Base-by-base conservation (phyloP, 2,329 filamentous ascomycete genomes). In the Pseudogymnoascus verrucosus region DNA sequence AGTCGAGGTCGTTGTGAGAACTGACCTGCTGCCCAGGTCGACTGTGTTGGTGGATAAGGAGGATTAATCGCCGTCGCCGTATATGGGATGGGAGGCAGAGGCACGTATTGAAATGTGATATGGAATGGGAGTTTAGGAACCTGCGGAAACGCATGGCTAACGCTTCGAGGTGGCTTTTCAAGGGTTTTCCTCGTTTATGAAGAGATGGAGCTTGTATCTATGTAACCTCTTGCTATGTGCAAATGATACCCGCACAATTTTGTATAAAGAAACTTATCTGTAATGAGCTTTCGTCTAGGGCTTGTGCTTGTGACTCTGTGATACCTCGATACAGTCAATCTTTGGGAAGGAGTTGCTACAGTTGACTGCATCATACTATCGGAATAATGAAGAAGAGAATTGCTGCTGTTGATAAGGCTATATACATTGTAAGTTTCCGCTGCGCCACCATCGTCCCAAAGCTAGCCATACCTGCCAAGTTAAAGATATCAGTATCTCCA, bases 201-300 rank as follows among this genome's bases (percentile, higher is more conserved):
- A 57, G 51, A 34, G 51, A 21, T 7, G 51, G 51, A 57, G 51
- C 51, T 10, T 21, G 51, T 21, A 57, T 57, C 28, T 34, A 34
- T 57, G 51, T 57, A 57, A 57, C 51, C 28, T 11, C 47, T 34
- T 57, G 51, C 28, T 54, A 54, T 54, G 47, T 54, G 47, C 47
- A 54, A 54, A 54, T 54, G 26, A 54, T 54, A 54, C 47, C 47
- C 23, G 47, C 47, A 54, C 47, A 54, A 31, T n/a, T 21, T 34
- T 57, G 51, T 57, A 34, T 26, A 57, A 57, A 34, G 6, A 54
- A 54, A 28, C 8, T 16, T 54, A 31, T 31, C 7, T 8, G n/a
- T 6, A 57, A 57, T 34, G 10, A 8, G 7, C 23, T 16, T 34
- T 16, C 3, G 26, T 54, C 2, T 10, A 14, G 28, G 28, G 14